Evolutionary conservation across 305 asterid species (phyloP).

Genomic region (Caryopteris hybrid): DNA sequence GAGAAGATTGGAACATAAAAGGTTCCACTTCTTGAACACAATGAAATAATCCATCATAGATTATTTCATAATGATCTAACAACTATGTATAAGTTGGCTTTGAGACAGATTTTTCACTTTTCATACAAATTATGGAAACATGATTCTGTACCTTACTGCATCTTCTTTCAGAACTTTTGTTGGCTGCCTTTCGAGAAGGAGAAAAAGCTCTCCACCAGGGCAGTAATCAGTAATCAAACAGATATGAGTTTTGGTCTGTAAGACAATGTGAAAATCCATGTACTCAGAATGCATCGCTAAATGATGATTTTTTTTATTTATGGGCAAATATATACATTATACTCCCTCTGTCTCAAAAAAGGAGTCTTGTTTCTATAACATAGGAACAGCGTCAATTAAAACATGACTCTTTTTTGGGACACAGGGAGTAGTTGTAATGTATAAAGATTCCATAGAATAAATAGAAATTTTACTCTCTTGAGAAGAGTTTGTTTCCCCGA

Average conservation of each 20-base stretch:
- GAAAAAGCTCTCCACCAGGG: constrained; percentile 95
- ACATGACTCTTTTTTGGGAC: no score
- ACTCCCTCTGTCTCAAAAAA: no score
- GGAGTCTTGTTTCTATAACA: no score
- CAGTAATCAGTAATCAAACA: constrained; percentile 89
- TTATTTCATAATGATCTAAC: not conserved
- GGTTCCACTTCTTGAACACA: not conserved
- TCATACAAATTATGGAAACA: not conserved
- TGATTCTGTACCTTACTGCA: constrained; percentile 58
- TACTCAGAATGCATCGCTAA: not conserved
- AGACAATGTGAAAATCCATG: not conserved
- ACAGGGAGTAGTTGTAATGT: not conserved
- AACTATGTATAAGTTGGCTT: not conserved
- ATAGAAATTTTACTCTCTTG: not conserved
- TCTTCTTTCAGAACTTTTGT: constrained; percentile 87
- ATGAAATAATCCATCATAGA: not conserved
- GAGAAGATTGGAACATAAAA: no score
- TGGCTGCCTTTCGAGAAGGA: constrained; percentile 88
- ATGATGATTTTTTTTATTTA: no score
- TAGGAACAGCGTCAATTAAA: no score
- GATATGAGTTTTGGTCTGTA: constrained; percentile 88
- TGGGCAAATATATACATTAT: no score
- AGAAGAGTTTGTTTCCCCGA: not conserved
- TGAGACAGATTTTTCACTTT: not conserved
- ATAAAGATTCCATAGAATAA: not conserved